These are phyloP conservation scores for Kodamaea fukazawae DNA, from an alignment of 805 yeast species.

Conservation along the genomic window DNA sequence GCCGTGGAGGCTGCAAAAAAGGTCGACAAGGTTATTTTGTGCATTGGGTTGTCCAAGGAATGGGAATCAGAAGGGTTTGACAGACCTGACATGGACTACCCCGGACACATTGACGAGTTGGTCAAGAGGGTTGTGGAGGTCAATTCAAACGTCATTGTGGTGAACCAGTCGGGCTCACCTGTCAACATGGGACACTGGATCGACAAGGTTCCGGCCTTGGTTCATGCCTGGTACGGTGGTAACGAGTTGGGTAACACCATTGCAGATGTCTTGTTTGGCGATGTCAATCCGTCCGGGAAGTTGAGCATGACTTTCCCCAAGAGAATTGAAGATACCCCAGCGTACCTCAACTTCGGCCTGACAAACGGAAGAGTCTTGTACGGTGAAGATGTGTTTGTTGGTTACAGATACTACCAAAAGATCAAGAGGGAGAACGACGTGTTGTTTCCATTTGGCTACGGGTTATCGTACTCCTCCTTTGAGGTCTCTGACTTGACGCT, in stretches of 20 bases:
- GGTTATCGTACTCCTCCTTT: constrained; percentile 58
- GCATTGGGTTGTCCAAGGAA: constrained; percentile 50
- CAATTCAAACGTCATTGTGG: constrained; percentile 50
- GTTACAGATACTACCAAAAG: constrained; percentile 60
- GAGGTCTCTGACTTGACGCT: constrained; percentile 37
- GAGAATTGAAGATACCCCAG: constrained; percentile 53
- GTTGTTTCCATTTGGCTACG: constrained; percentile 60
- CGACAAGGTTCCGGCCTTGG: constrained; percentile 37
- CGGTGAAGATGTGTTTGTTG: constrained; percentile 65
- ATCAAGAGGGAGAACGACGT: constrained; percentile 40
- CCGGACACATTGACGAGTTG: constrained; percentile 45
- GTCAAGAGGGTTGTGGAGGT: constrained; percentile 43
- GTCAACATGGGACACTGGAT: constrained; percentile 52
- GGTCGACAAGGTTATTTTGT: constrained; percentile 52
- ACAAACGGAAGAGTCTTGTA: constrained; percentile 53
- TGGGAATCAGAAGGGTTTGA: constrained; percentile 64
- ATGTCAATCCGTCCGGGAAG: constrained; percentile 58
- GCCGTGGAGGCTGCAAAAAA: constrained; percentile 51
- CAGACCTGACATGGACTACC: constrained; percentile 48
- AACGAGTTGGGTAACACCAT: constrained; percentile 55
- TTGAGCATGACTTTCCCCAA: constrained; percentile 54
- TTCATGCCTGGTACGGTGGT: constrained; percentile 59
- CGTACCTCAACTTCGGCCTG: constrained; percentile 49
- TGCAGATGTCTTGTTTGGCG: constrained; percentile 61
- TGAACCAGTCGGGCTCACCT: constrained; percentile 61